phyloP scores from a whole-genome alignment of 2,329 filamentous ascomycete genomes.

The Geoglossum cookeanum region DNA sequence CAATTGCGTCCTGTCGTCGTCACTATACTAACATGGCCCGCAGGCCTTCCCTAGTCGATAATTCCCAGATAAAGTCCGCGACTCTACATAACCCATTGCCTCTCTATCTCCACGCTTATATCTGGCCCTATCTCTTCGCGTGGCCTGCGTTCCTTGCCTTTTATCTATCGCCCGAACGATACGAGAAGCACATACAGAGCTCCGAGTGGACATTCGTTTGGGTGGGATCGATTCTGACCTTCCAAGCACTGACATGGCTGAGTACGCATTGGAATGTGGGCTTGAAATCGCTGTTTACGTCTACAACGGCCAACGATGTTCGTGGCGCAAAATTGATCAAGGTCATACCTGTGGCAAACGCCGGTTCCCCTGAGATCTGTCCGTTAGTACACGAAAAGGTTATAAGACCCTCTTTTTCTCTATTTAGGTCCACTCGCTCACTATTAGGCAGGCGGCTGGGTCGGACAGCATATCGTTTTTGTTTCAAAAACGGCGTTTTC shows the following conservation, averaged over 20 bases:
- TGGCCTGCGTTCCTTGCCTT: conserved; percentile 86
- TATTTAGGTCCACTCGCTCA: conserved; percentile 3
- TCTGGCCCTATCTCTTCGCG: conserved; percentile 80
- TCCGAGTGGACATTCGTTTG: conserved; percentile 97
- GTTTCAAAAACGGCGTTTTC: conserved; percentile 94
- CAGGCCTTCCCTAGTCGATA: conserved; percentile 76
- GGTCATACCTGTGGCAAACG: conserved; percentile 75
- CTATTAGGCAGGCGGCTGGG: conserved; percentile 37
- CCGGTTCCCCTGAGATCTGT: conserved; percentile 78
- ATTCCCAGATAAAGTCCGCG: conserved; percentile 70
- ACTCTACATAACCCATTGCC: conserved; percentile 77
- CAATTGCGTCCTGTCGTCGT: neutral
- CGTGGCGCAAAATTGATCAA: conserved; percentile 73
- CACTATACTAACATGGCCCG: neutral
- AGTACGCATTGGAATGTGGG: conserved; percentile 97
- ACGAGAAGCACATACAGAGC: conserved; percentile 80
- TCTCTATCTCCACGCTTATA: conserved; percentile 62
- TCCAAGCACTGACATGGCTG: conserved; percentile 80
- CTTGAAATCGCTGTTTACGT: conserved; percentile 63
- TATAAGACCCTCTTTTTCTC: neutral
- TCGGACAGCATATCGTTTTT: conserved; percentile 71
- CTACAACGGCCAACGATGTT: conserved; percentile 48
- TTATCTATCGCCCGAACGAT: conserved; percentile 66
- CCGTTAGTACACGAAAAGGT: conserved; percentile 56
- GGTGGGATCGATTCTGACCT: conserved; percentile 68